Evolutionary conservation across 495 filamentous ascomycete genomes (phyloP).

Genomic region (Aspergillus hancockii): DNA sequence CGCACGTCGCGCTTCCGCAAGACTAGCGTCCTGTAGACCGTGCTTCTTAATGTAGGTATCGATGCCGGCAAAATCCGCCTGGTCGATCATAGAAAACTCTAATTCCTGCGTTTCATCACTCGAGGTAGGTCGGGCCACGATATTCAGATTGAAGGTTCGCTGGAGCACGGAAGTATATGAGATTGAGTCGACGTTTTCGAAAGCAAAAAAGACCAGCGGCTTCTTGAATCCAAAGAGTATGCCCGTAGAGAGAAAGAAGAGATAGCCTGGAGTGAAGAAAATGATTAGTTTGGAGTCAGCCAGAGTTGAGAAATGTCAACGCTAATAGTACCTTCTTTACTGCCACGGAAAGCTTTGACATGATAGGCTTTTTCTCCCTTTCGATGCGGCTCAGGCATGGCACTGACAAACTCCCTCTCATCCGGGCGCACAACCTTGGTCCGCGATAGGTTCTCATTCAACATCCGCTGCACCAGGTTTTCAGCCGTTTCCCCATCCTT

Average conservation of each 20-base stretch:
- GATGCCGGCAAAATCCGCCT: constrained; percentile 80
- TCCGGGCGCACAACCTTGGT: constrained; percentile 68
- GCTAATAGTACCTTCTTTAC: constrained; percentile 72
- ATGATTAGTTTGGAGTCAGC: constrained; percentile 10
- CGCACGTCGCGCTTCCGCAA: constrained; percentile 85
- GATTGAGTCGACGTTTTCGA: constrained; percentile 74
- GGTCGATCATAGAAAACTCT: constrained; percentile 85
- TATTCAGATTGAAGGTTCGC: constrained; percentile 89
- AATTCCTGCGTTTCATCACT: constrained; percentile 63
- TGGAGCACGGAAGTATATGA: constrained; percentile 90
- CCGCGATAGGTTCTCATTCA: constrained; percentile 58
- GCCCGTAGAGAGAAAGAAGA: constrained; percentile 84
- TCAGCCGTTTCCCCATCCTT: constrained; percentile 62
- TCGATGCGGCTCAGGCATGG: constrained; percentile 75
- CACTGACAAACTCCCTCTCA: constrained; percentile 74
- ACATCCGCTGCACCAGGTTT: constrained; percentile 61
- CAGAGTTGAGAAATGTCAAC: not conserved
- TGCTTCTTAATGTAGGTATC: constrained; percentile 81
- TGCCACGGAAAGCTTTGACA: constrained; percentile 86
- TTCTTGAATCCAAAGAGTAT: constrained; percentile 97
- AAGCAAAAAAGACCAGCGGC: constrained; percentile 81
- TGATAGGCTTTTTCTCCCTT: constrained; percentile 91
- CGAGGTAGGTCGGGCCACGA: constrained; percentile 53
- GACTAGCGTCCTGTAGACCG: constrained; percentile 82
- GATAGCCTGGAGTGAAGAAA: constrained; percentile 58